phyloP scores from a whole-genome alignment of 345 rosid genomes.

The Psidium friedrichsthalianum region DNA sequence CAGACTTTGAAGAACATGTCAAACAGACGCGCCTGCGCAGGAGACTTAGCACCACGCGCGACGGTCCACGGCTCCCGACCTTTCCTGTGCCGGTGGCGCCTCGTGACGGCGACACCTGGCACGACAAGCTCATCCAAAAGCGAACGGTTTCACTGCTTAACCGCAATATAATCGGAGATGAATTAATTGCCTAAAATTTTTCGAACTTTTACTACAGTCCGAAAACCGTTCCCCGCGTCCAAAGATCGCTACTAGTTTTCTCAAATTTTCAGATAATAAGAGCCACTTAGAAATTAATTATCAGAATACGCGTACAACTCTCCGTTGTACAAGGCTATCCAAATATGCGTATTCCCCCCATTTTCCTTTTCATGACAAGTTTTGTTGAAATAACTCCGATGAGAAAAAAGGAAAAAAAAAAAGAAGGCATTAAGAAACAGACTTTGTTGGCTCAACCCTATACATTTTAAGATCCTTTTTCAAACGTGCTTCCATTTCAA shows the following conservation, averaged over 20 bases:
- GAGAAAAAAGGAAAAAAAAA: too few species aligned
- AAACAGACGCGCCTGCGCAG: background rate
- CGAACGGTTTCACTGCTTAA: background rate
- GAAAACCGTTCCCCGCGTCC: accelerated
- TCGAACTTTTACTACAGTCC: too few species aligned
- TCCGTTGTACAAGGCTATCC: too few species aligned
- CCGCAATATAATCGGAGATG: too few species aligned
- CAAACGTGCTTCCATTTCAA: too few species aligned
- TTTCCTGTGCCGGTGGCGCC: background rate
- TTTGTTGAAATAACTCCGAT: too few species aligned
- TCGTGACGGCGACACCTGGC: background rate
- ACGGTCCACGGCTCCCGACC: background rate
- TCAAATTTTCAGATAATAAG: background rate
- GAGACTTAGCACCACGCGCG: background rate
- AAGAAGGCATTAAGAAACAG: too few species aligned
- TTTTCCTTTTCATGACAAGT: too few species aligned
- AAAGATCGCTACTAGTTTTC: background rate
- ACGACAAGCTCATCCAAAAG: background rate
- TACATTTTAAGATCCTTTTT: too few species aligned
- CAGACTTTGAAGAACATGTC: background rate
- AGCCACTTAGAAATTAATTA: background rate
- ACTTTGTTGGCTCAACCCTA: too few species aligned
- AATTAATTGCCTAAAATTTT: too few species aligned
- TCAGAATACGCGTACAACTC: accelerated
- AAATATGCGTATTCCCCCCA: too few species aligned